phyloP scores from a whole-genome alignment of 371 early-diverging fungal species.

The Actinomortierella wolfii region DNA sequence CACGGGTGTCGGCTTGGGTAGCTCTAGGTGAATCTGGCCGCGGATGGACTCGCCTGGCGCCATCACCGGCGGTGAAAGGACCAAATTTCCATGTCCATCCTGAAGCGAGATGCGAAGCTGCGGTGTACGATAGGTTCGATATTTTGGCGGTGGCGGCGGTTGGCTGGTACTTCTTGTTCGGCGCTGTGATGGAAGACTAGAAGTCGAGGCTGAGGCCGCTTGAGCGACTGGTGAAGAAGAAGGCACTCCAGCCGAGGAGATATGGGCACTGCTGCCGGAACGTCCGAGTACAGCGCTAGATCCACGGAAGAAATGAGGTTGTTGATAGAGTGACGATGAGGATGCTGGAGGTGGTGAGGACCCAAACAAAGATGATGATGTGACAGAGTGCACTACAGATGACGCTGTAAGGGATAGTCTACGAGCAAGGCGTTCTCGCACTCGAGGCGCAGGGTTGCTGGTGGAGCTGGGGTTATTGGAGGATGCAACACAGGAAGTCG shows the following conservation, averaged over 20 bases:
- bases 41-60: conserved; percentile 45
- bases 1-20: conserved; percentile 42
- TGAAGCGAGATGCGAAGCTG: conserved; percentile 44
- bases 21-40: conserved; percentile 40
- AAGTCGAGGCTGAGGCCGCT: no score
- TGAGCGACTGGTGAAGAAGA: no score
- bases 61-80: conserved; percentile 42
- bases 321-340: conserved; percentile 32
- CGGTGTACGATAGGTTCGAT: conserved; percentile 34
- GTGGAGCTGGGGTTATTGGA: no score
- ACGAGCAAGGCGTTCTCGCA: conserved; percentile 11
- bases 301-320: conserved; percentile 35
- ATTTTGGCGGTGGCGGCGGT: conserved; percentile 39
- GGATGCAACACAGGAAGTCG: no score
- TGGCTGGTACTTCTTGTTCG: conserved; percentile 34
- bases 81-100: conserved; percentile 27
- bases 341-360: conserved; percentile 30
- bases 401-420: conserved; percentile 43
- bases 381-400: conserved; percentile 35
- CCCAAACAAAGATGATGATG: conserved; percentile 39
- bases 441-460: no score
- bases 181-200: background rate
- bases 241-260: no score
- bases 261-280: no score
- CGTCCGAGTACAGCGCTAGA: conserved; percentile 12